phyloP scores from a whole-genome alignment of 441 rosid genomes.

The Francoa sonchifolia region DNA sequence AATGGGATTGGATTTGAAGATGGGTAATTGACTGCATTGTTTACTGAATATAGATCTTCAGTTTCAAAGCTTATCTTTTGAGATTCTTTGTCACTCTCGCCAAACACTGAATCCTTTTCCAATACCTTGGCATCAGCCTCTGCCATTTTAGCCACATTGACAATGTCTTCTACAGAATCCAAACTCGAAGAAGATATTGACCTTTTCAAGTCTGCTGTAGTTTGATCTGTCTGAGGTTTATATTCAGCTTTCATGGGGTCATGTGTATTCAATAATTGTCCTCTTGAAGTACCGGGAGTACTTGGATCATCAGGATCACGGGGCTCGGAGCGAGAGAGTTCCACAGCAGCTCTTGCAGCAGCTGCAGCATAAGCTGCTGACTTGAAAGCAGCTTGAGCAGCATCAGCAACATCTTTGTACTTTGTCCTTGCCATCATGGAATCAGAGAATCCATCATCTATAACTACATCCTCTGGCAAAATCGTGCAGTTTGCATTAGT shows the following conservation, averaged over 20 bases:
- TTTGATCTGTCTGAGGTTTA: slow-evolving; percentile 12
- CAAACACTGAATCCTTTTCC: slow-evolving; percentile 43
- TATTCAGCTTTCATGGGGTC: slow-evolving; percentile 11
- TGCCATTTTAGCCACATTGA: slow-evolving; percentile 21
- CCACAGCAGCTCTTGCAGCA: slow-evolving; percentile 91
- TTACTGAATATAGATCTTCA: slow-evolving; percentile 1
- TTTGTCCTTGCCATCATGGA: slow-evolving; percentile 35
- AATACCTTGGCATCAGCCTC: slow-evolving; percentile 31
- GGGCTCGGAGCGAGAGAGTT: slow-evolving; percentile 57
- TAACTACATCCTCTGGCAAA: slow-evolving; percentile 9
- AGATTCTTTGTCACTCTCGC: slow-evolving; percentile 44
- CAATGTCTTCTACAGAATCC: slow-evolving; percentile 26
- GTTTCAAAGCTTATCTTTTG: slow-evolving; percentile 5
- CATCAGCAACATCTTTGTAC: slow-evolving; percentile 85
- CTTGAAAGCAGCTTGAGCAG: slow-evolving; percentile 91
- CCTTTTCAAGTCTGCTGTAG: slow-evolving; percentile 21
- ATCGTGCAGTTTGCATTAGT: slow-evolving; percentile 7
- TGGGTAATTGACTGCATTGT: background rate
- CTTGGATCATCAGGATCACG: slow-evolving; percentile 30
- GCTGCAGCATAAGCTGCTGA: slow-evolving; percentile 83
- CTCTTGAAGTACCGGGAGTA: slow-evolving; percentile 12
- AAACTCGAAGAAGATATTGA: slow-evolving; percentile 23
- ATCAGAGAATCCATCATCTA: slow-evolving; percentile 31
- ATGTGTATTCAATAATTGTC: slow-evolving; percentile 3
- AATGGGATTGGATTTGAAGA: slow-evolving; percentile 17